These are phyloP conservation scores for Podaxis sp. DNA, from an alignment of 768 basidiomycete species.

Conservation along the genomic window DNA sequence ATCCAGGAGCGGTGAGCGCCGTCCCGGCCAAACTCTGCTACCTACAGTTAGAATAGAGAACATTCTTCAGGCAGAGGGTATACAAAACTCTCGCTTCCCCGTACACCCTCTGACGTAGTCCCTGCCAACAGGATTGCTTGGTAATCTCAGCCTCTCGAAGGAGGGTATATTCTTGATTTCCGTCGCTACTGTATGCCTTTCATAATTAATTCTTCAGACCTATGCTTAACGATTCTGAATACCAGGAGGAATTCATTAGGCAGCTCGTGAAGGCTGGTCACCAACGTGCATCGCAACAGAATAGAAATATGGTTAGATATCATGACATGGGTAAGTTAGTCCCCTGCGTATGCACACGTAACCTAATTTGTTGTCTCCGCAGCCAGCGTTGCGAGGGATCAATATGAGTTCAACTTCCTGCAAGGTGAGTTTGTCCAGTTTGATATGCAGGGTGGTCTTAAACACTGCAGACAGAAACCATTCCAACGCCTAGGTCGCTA, in stretches of 20 bases:
- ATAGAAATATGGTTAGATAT: slow-evolving; percentile 61
- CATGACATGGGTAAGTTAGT: slow-evolving; percentile 68
- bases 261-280: slow-evolving; percentile 70
- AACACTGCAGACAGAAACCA: slow-evolving; percentile 48
- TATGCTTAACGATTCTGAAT: slow-evolving; percentile 14
- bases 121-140: slow-evolving; percentile 18
- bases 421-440: slow-evolving; percentile 40
- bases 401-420: slow-evolving; percentile 74
- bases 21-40: slow-evolving; percentile 65
- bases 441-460: not conserved
- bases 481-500: slow-evolving; percentile 62
- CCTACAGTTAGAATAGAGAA: slow-evolving; percentile 69
- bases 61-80: slow-evolving; percentile 79
- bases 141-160: slow-evolving; percentile 67
- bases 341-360: slow-evolving; percentile 1
- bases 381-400: slow-evolving; percentile 62
- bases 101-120: slow-evolving; percentile 31
- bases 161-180: slow-evolving; percentile 76
- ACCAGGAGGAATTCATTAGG: slow-evolving; percentile 85
- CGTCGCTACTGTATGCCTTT: slow-evolving; percentile 63
- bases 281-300: slow-evolving; percentile 56
- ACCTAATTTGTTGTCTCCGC: slow-evolving; percentile 15
- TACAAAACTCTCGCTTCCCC: slow-evolving; percentile 20
- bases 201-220: not conserved
- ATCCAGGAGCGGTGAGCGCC: slow-evolving; percentile 37